Evolutionary conservation across 257 asterid genomes (phyloP).

Genomic region (Prunella vulgaris): DNA sequence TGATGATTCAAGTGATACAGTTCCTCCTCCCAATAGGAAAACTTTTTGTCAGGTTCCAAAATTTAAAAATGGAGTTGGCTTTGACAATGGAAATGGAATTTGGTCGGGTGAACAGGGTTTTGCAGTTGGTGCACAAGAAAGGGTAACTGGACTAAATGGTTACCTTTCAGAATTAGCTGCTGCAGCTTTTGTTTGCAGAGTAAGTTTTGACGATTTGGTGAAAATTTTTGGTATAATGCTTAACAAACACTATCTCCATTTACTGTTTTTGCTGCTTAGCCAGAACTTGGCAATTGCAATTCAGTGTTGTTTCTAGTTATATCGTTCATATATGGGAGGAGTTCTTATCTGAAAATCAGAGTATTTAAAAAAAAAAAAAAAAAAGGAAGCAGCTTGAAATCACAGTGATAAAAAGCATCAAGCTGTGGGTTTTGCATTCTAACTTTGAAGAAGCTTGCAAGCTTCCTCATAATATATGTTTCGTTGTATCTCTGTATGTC

Average conservation of each 20-base stretch:
- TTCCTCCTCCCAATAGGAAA: constrained; percentile 35
- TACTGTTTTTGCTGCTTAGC: background rate
- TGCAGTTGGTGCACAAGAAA: constrained; percentile 89
- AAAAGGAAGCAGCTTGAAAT: too few species aligned
- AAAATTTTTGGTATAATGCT: background rate
- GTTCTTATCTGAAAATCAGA: background rate
- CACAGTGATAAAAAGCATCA: background rate
- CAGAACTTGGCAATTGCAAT: constrained; percentile 5
- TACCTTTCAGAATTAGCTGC: constrained; percentile 88
- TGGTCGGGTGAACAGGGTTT: constrained; percentile 90
- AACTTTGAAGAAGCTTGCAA: background rate
- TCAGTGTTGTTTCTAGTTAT: background rate
- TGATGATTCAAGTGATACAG: constrained; percentile 28
- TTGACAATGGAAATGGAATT: constrained; percentile 72
- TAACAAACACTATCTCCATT: background rate
- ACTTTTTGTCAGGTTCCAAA: constrained; percentile 41
- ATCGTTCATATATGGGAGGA: background rate
- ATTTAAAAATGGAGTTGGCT: constrained; percentile 91
- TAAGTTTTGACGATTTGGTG: constrained; percentile 27
- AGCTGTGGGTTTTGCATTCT: background rate
- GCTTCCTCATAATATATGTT: constrained; percentile 1
- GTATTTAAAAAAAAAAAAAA: background rate
- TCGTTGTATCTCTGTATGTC: constrained; percentile 9
- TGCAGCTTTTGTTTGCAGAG: constrained; percentile 94
- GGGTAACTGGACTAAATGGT: constrained; percentile 62